Base-by-base conservation (phyloP, 2,329 filamentous ascomycete species). In the Chaetomium sp. region DNA sequence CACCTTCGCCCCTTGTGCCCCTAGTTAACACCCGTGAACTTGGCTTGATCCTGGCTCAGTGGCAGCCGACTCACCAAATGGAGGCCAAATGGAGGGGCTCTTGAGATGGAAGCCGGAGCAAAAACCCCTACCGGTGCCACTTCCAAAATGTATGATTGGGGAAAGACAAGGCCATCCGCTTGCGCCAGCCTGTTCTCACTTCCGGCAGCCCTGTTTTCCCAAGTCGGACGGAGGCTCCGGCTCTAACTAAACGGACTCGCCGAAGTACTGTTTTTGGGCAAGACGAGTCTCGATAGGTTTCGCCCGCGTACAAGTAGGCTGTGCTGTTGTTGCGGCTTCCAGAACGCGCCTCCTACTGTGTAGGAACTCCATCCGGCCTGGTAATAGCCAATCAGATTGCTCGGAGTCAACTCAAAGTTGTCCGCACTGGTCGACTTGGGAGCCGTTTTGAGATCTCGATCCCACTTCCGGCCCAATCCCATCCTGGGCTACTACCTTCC, bases 381-480 rank as follows among this genome's bases (percentile, higher is more conserved):
- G 7, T 7, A 38, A 33, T 51, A 19, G 35, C 61, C 61, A 63
- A 63, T 63, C 55, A 63, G 21, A 47, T 49, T 57, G 16, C 4
- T 19, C 23, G 31, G 8, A 50, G 13, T 33, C 13, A 29, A 16
- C 51, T 50, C 51, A 25, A n/a, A n/a, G 19, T 29, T 31, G 57
- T 23, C 57, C 42, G 57, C 63, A 59, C 62, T 58, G 47, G 58
- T 42, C 53, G 33, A 19, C 42, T 9, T 42, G 33, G 54, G 27
- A 21, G 47, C 47, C 33, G 57, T 66, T 64, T 63, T 42, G 50
- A 65, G 47, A 67, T 65, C 62, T 61, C 57, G 57, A 67, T 67
- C 65, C 64, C 65, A 51, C 56, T 65, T 68, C 63, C 61, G 56
- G 60, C 61, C 57, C 63, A 62, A 63, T 60, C 56, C 62, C 42